Evolutionary conservation across 495 filamentous ascomycete species (phyloP), one percentile per base, ranked within the genome.

Genomic region (Penicillium bovifimosum): DNA sequence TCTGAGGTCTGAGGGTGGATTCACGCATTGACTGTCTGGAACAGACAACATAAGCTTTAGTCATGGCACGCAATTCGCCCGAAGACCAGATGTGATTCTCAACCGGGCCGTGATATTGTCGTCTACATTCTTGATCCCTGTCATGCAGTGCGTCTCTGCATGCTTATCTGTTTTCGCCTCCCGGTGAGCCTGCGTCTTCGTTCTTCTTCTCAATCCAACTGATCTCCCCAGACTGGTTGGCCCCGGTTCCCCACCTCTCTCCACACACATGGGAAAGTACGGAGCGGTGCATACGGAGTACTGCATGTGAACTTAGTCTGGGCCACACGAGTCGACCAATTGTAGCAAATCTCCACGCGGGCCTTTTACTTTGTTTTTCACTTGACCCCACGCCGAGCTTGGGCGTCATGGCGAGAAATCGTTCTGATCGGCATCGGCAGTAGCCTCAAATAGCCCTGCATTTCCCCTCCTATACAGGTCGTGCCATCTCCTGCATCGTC

Each of bases 111-210:
- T 26, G 40, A 29, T 31, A 3, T 31, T 10, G 20, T 24, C 20
- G 24, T 47, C 27, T 28, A 31, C 47, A 50, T 50, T 50, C 47
- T 20, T 40, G 9, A 48, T 39, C 46, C 46, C 46, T 48, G 34
- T 14, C 9, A 1, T 11, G 14, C 26, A 17, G 8, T n/a, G 24
- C 13, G 28, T 17, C 31, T 14, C 14, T 16, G 29, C 32, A 14
- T 35, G 27, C 8, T 20, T 2, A 32, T 35, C 34, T 39, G 35
- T 24, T 41, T 49, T 50, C 24, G 14, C 27, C 16, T 32, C 10
- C 45, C 55, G 55, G 55, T 53, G 55, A 54, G 40, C 11, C 46
- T 46, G 50, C 49, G n/a, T 49, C 18, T 53, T 39, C 20, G 13
- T 33, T 38, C 8, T 42, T 41, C 26, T 49, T 41, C 34, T 36